phyloP scores from a whole-genome alignment of 805 yeast genomes.

The Schwanniomyces vanrijiae region DNA sequence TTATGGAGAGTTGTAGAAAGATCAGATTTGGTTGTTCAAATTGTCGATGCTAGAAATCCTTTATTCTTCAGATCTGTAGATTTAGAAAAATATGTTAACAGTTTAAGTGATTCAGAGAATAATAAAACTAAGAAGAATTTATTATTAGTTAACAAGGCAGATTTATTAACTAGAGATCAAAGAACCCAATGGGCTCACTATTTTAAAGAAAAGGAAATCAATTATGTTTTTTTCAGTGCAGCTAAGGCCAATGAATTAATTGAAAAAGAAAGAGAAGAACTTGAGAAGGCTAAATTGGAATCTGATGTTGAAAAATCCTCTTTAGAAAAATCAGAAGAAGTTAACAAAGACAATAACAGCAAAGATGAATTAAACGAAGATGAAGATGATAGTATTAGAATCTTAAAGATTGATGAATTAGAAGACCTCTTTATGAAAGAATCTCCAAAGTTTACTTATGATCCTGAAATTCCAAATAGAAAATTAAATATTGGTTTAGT shows the following conservation, averaged over 20 bases:
- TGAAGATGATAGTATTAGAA: conserved; percentile 46
- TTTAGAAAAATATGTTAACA: conserved; percentile 79
- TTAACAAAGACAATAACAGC: conserved; percentile 18
- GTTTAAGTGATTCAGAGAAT: conserved; percentile 54
- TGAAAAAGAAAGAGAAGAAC: conserved; percentile 58
- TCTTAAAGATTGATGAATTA: conserved; percentile 79
- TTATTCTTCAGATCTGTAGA: conserved; percentile 85
- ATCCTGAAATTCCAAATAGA: conserved; percentile 56
- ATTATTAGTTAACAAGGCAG: conserved; percentile 90
- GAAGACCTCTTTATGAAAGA: conserved; percentile 74
- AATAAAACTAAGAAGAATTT: conserved; percentile 65
- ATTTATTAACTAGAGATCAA: conserved; percentile 74
- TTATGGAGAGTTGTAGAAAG: conserved; percentile 97
- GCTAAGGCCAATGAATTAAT: conserved; percentile 74
- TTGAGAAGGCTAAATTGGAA: conserved; percentile 19
- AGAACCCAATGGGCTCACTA: conserved; percentile 86
- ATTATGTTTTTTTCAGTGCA: conserved; percentile 92
- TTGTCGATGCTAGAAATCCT: conserved; percentile 97
- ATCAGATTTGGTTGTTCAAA: conserved; percentile 90
- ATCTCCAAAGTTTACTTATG: conserved; percentile 68
- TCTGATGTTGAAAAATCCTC: background rate
- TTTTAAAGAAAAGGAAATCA: conserved; percentile 65
- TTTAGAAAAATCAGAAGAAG: conserved; percentile 11
- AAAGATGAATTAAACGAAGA: conserved; percentile 24
- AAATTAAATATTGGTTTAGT: conserved; percentile 89